phyloP scores from a whole-genome alignment of 345 rosid genomes.

The Linum usitatissimum region DNA sequence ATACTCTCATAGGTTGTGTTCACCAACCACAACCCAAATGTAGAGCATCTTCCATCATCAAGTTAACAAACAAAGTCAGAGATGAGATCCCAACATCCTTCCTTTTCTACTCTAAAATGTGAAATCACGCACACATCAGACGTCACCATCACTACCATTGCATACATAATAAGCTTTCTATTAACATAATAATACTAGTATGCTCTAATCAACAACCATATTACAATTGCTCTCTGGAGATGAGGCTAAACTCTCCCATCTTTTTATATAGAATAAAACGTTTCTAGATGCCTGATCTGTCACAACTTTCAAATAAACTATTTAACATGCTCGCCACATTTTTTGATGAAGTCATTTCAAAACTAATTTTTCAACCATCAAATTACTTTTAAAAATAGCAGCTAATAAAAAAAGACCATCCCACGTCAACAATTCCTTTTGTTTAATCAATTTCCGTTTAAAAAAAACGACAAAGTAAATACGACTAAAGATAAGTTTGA shows the following conservation, averaged over 20 bases:
- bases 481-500: too few species aligned
- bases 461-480: too few species aligned
- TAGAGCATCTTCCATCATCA: background rate
- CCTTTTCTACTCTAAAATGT: background rate
- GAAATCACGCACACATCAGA: background rate
- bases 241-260: background rate
- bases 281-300: too few species aligned
- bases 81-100: too few species aligned
- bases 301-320: too few species aligned
- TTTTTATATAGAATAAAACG: too few species aligned
- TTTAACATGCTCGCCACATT: background rate
- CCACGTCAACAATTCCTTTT: too few species aligned
- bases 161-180: background rate
- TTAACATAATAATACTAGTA: background rate
- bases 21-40: background rate
- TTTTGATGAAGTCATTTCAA: background rate
- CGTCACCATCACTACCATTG: background rate
- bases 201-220: background rate
- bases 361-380: background rate
- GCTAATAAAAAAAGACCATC: too few species aligned
- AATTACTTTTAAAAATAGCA: too few species aligned
- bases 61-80: background rate
- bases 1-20: too few species aligned
- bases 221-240: background rate
- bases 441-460: too few species aligned